Evolutionary conservation across 768 basidiomycete genomes (phyloP), one percentile per base, ranked within the genome.

Genomic region (Tulasnella sp.): DNA sequence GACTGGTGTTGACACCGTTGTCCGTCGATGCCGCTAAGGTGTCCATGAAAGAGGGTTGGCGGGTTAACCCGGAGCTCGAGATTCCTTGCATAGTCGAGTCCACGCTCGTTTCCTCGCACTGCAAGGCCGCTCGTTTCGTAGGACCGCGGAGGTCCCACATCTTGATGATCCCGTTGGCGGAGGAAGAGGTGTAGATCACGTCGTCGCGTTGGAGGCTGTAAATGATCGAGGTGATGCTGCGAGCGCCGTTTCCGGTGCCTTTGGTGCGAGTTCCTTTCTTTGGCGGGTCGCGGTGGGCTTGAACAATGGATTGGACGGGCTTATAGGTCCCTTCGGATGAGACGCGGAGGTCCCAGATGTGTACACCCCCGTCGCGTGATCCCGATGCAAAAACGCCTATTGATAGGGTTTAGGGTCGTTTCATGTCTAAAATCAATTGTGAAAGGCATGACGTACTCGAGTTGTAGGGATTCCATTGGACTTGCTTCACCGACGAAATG

Each of bases 381-480:
- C 16, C 42, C 39, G 62, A 63, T 34, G 71, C 70, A 32, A 74
- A 71, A 34, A 74, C 34, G 42, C 64, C 73, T 72, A n/a, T 9
- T 22, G 1, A n/a, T n/a, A n/a, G n/a, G n/a, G 17, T 7, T 19
- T 19, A 16, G 3, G 17, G 16, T 47, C 22, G 7, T 7, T 47
- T n/a, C 17, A 47, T 19, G 44, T 7, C 17, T 22, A 22, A 44
- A n/a, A n/a, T 5, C 44, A 19, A 6, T 17, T 16, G 35, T 16
- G 37, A 32, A 3, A 9, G 22, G 14, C 1, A 3, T 8, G 22
- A 73, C 72, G 17, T 47, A 73, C 72, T 73, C 26, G 68, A 68
- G 47, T 73, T 72, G n/a, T 32, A 72, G 22, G 73, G 73, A 64
- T 74, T 41, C 73, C 73, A 74, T 37, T 74, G 66, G 1, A 67